Evolutionary conservation across 108 stramenopile genomes (phyloP), one percentile per base, ranked within the genome.

Genomic region (Skeletonema potamos): DNA sequence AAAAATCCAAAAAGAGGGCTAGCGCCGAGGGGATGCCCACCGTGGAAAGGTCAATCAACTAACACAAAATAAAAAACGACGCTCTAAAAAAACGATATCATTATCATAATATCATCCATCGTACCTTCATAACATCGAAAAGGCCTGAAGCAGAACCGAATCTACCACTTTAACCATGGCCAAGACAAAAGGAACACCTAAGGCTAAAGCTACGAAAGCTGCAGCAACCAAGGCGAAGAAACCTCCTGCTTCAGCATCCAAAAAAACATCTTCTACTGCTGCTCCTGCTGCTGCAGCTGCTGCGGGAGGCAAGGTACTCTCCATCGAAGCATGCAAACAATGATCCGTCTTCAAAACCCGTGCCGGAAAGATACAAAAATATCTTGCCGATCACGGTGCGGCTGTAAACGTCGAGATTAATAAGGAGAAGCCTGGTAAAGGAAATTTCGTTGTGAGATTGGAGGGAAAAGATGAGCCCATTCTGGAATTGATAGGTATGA

Each of bases 281-380:
- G 15, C 48, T 24, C 24, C 26, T n/a, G 15, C 67, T 28, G 24
- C 8, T n/a, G 3, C 64, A 13, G 15, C 43, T 41, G 67, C 67
- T 18, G 4, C 39, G 18, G 48, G 55, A 1, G 76, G 65, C 22
- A 62, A 55, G 32, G 63, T 76, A 22, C 85, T 89, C 1, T 74
- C 77, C 15, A 85, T 92, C 43, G 91, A 92, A 73, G 91, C 91
- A 6, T 90, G 91, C 81, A 92, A 92, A 75, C 87, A 88, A 82
- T 89, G 89, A 89, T 77, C 76, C 48, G 89, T 86, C 62, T 92
- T 92, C 83, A 90, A 90, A 76, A 84, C 86, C 17, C 84, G 91
- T 74, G 89, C 91, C 54, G 65, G 70, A 29, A 88, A 83, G 61
- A 92, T 92, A 82, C 82, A 58, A 29, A 83, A 86, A 43, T 87